Percentiles rank a stretch among this genome's conserved stretches.
Evolutionary conservation across 164 flowering plant genomes (phyloP).

Genomic region (Vitis riparia): DNA sequence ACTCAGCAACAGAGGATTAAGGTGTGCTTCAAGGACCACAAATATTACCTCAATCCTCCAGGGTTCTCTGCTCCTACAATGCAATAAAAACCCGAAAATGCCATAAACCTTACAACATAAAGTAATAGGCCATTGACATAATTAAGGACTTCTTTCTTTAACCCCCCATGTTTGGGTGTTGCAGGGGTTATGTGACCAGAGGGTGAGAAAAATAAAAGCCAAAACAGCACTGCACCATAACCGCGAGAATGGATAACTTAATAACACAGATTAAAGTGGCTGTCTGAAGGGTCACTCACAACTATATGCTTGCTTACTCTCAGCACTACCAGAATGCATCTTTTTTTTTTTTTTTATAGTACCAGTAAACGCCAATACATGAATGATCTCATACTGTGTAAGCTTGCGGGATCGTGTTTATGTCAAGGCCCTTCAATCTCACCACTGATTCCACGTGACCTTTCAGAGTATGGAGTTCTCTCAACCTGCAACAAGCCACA

Average conservation of each 20-base stretch:
- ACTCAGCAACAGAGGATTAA: too few species aligned
- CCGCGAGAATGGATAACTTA: not conserved
- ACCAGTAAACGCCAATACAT: not conserved
- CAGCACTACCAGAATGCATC: slow-evolving; percentile 3
- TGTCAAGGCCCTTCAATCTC: slow-evolving; percentile 80
- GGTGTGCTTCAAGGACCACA: not conserved
- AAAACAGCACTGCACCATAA: not conserved
- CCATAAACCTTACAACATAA: slow-evolving; percentile 3
- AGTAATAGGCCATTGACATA: not conserved
- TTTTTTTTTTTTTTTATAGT: not conserved
- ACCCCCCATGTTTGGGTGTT: not conserved
- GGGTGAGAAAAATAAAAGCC: not conserved
- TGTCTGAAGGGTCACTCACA: slow-evolving; percentile 13
- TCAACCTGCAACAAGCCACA: slow-evolving; percentile 47
- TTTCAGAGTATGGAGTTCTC: slow-evolving; percentile 78
- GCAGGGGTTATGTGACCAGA: not conserved
- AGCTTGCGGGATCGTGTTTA: slow-evolving; percentile 82
- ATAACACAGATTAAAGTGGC: slow-evolving; percentile 9
- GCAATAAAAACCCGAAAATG: not conserved
- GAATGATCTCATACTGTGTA: slow-evolving; percentile 62
- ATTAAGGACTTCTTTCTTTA: not conserved
- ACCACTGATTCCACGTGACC: slow-evolving; percentile 91
- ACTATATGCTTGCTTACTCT: slow-evolving; percentile 9
- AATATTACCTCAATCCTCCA: not conserved
- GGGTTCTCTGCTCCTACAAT: not conserved